Evolutionary conservation across 1,284 basidiomycete species (phyloP), one percentile per base, ranked within the genome.

Genomic region (Ustilago sp.): DNA sequence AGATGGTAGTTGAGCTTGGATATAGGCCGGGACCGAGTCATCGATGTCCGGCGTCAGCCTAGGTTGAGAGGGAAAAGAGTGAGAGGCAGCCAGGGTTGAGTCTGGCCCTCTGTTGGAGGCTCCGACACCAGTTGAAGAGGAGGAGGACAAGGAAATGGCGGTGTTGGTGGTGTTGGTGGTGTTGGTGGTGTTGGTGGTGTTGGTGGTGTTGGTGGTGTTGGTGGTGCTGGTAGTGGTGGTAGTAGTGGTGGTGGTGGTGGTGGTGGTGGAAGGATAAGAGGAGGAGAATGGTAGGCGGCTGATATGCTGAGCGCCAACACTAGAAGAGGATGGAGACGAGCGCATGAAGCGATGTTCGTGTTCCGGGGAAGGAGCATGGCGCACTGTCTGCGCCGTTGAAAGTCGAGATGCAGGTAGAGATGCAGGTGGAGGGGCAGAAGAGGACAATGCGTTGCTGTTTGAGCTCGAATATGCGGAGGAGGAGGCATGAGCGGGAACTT

Each of bases 1-100:
- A 13, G 59, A n/a, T n/a, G 65, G 59, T 28, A 62, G 39, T 28
- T 58, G 45, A 15, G 59, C 23, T 19, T 39, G 65, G 50, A 41
- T 58, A 58, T 62, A 59, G 35, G 59, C 56, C 48, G 55, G 57
- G 28, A n/a, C 28, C n/a, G 50, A 35, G 13, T 61, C 38, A 48
- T 61, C 32, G 17, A 32, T 7, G 28, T 50, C 31, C 11, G 31
- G 13, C 3, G 31, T 8, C 48, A 5, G 31, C 31, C 36, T 39
- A 32, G 56, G 45, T 35, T 48, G 43, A 13, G 43, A 19, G 31
- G 34, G 41, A 23, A 28, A 13, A 32, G 56, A 19, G 9, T 35
- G 17, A n/a, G 28, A 41, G 41, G 13, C 39, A 31, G 13, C 39
- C 13, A 47, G 39, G 34, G 38, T 31, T 15, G 39, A 32, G 38